Percentiles rank a stretch among this genome's conserved stretches.
Conservation (phyloP, 2,329 filamentous ascomycete genomes). For the Calonectria hawksworthii region DNA sequence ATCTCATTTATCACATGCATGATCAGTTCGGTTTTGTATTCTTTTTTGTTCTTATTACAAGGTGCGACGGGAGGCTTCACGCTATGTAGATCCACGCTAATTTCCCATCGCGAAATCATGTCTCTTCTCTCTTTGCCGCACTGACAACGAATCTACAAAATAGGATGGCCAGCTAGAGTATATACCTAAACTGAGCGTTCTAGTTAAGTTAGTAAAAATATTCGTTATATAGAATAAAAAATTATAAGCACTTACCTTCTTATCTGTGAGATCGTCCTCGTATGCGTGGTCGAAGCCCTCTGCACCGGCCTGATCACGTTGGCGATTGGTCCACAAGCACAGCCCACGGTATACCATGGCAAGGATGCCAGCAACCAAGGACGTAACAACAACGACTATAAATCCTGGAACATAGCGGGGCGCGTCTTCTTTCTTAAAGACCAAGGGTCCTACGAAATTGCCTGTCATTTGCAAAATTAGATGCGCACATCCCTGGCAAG, state of each 20-base stretch:
- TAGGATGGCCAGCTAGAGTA: neutral
- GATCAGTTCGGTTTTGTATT: neutral
- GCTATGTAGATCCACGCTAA: neutral
- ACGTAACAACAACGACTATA: conserved; percentile 53
- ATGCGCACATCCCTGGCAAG: neutral
- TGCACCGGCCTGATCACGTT: conserved; percentile 57
- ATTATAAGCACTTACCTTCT: conserved; percentile 34
- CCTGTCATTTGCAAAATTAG: conserved; percentile 17
- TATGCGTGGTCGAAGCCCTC: conserved; percentile 67
- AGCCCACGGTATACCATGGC: conserved; percentile 59
- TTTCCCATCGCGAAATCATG: neutral
- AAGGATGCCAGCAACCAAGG: conserved; percentile 48
- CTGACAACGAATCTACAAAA: neutral
- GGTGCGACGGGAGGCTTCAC: neutral
- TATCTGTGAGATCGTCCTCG: conserved; percentile 66
- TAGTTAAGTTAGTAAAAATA: neutral
- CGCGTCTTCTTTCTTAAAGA: conserved; percentile 56
- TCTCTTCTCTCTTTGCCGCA: neutral
- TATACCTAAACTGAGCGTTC: conserved; percentile 40
- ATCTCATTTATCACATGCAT: neutral
- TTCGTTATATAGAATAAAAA: rapidly evolving
- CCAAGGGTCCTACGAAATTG: conserved; percentile 61
- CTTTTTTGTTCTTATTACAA: neutral
- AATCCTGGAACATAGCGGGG: conserved; percentile 57
- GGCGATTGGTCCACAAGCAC: conserved; percentile 59